These are phyloP conservation scores for Solioccasus polychromus DNA, from an alignment of 768 basidiomycete genomes.

Conservation along the genomic window DNA sequence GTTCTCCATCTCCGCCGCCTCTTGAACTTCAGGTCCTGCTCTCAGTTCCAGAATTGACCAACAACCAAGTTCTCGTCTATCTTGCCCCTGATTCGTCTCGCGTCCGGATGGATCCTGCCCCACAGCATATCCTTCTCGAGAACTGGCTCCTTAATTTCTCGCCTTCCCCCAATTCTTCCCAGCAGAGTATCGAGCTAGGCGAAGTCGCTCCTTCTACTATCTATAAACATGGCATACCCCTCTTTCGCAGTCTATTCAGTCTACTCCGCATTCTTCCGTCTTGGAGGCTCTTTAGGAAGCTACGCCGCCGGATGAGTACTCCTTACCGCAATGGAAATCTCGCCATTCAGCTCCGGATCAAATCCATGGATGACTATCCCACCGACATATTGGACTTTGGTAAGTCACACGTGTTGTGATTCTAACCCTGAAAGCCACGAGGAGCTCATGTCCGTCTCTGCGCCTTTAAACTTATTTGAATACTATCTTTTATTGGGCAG, in stretches of 20 bases:
- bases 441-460: slow-evolving; percentile 31
- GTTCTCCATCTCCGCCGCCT: slow-evolving; percentile 35
- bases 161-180: slow-evolving; percentile 16
- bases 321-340: slow-evolving; percentile 42
- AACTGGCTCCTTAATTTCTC: slow-evolving; percentile 57
- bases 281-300: slow-evolving; percentile 68
- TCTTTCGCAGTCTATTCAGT: slow-evolving; percentile 72
- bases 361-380: slow-evolving; percentile 31
- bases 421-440: slow-evolving; percentile 27
- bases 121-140: slow-evolving; percentile 69
- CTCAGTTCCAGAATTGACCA: slow-evolving; percentile 62
- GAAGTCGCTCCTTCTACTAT: slow-evolving; percentile 71
- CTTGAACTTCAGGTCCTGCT: slow-evolving; percentile 71
- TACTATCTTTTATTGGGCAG: slow-evolving; percentile 22
- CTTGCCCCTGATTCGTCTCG: slow-evolving; percentile 56
- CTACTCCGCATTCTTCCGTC: slow-evolving; percentile 71
- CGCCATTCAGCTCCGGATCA: slow-evolving; percentile 47
- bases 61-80: slow-evolving; percentile 73
- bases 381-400: slow-evolving; percentile 36
- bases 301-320: slow-evolving; percentile 41
- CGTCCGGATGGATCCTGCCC: slow-evolving; percentile 65
- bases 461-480: slow-evolving; percentile 8
- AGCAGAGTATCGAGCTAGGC: slow-evolving; percentile 25
- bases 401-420: slow-evolving; percentile 29
- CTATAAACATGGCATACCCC: slow-evolving; percentile 81